Percentiles rank a stretch among this genome's conserved stretches.
phyloP scores from a whole-genome alignment of 495 filamentous ascomycete genomes.

The Penicillium psychrofluorescens region DNA sequence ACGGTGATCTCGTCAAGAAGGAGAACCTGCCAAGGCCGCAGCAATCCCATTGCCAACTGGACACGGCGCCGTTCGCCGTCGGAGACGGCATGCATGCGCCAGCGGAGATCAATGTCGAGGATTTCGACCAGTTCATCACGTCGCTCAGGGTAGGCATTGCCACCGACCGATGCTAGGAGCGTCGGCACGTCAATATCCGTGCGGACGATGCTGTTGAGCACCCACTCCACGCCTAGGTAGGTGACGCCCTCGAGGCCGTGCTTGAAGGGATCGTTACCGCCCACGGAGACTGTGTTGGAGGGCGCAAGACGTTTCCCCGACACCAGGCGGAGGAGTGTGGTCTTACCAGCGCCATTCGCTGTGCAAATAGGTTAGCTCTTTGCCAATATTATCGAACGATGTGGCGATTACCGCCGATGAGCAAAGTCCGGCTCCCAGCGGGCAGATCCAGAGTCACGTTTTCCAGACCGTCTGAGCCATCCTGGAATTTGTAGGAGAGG shows the following conservation, averaged over 20 bases:
- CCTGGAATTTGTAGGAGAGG: slow-evolving; percentile 85
- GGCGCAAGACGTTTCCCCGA: slow-evolving; percentile 94
- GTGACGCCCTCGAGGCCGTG: slow-evolving; percentile 84
- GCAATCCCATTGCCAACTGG: slow-evolving; percentile 90
- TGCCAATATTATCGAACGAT: background rate
- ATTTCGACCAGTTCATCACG: slow-evolving; percentile 81
- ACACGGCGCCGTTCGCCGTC: slow-evolving; percentile 90
- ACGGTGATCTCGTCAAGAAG: slow-evolving; percentile 97
- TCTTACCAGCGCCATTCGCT: slow-evolving; percentile 97
- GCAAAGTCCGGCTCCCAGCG: slow-evolving; percentile 73
- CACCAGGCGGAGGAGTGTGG: slow-evolving; percentile 82
- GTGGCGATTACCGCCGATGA: slow-evolving; percentile 69
- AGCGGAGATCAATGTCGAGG: slow-evolving; percentile 82
- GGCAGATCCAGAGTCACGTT: slow-evolving; percentile 70
- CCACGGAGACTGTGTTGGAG: slow-evolving; percentile 58
- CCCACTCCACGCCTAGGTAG: slow-evolving; percentile 97
- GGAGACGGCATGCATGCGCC: slow-evolving; percentile 91
- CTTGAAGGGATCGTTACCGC: slow-evolving; percentile 84
- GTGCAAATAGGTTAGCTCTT: slow-evolving; percentile 3
- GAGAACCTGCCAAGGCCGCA: slow-evolving; percentile 87
- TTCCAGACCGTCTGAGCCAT: slow-evolving; percentile 65
- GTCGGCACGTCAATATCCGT: slow-evolving; percentile 89
- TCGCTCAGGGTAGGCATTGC: slow-evolving; percentile 69
- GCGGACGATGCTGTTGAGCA: slow-evolving; percentile 92
- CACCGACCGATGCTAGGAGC: slow-evolving; percentile 78